These are phyloP conservation scores for Aulographum hederae DNA, from an alignment of 2,329 filamentous ascomycete genomes.

Conservation along the genomic window DNA sequence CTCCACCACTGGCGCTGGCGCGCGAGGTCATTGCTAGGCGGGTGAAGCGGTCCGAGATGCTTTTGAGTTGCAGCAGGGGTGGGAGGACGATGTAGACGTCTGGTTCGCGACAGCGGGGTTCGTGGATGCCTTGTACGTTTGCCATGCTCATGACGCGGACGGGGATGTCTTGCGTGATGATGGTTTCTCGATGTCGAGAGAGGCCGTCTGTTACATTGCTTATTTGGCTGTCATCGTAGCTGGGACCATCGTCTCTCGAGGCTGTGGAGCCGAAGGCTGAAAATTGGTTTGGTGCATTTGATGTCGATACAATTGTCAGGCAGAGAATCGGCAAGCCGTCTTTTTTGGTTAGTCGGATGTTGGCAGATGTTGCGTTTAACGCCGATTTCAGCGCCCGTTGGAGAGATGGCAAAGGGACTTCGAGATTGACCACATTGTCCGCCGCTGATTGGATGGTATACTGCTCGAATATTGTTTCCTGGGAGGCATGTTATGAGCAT, in stretches of 20 bases:
- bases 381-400: slow-evolving; percentile 87
- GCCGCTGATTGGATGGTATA: slow-evolving; percentile 79
- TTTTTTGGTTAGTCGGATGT: slow-evolving; percentile 82
- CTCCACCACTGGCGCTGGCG: slow-evolving; percentile 17
- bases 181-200: slow-evolving; percentile 59
- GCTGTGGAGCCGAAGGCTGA: slow-evolving; percentile 4
- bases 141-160: slow-evolving; percentile 72
- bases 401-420: slow-evolving; percentile 74
- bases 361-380: slow-evolving; percentile 60
- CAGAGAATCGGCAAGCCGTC: slow-evolving; percentile 72
- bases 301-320: slow-evolving; percentile 82
- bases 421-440: slow-evolving; percentile 85
- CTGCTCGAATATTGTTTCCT: slow-evolving; percentile 73
- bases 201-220: slow-evolving; percentile 20
- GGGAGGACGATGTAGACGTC: slow-evolving; percentile 90
- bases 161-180: slow-evolving; percentile 93
- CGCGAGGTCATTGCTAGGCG: slow-evolving; percentile 43
- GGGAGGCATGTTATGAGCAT: slow-evolving; percentile 25
- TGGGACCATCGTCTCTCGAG: slow-evolving; percentile 11
- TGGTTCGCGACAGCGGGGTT: slow-evolving; percentile 75
- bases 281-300: slow-evolving; percentile 35
- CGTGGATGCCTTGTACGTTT: slow-evolving; percentile 80
- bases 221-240: slow-evolving; percentile 20
- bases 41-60: slow-evolving; percentile 88
- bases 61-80: slow-evolving; percentile 72